A percentile compares a stretch with the other conserved stretches of the same genome.
These are phyloP conservation scores for Proliferodiscus dingleyae DNA, from an alignment of 2,329 filamentous ascomycete species.

Conservation along the genomic window DNA sequence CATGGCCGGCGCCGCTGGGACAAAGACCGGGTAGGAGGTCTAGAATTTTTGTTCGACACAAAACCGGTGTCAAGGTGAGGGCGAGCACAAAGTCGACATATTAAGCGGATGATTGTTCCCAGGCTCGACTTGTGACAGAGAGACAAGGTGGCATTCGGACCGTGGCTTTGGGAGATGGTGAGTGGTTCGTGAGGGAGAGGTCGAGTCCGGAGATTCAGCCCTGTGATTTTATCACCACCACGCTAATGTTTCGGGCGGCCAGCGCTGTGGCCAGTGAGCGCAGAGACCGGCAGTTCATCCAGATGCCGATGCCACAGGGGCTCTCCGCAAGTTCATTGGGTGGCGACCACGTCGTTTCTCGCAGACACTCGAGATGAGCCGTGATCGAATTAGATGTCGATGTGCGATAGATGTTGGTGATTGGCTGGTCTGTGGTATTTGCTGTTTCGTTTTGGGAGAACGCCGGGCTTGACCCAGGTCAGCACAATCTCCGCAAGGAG, in stretches of 20 bases:
- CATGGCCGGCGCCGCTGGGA: background rate
- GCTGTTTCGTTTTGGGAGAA: too few species aligned
- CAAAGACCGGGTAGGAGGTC: background rate
- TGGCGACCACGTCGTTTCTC: too few species aligned
- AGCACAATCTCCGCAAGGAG: too few species aligned
- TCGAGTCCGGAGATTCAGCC: background rate
- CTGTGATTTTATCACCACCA: constrained; percentile 3
- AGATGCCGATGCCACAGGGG: background rate
- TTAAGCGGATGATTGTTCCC: background rate
- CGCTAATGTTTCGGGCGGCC: constrained; percentile 3
- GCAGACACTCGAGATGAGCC: too few species aligned
- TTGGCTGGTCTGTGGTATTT: too few species aligned
- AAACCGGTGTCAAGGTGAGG: background rate
- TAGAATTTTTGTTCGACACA: background rate
- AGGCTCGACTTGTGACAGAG: constrained; percentile 2
- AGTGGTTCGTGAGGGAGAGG: constrained; percentile 1
- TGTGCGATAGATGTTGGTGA: too few species aligned
- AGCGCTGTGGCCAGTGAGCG: background rate
- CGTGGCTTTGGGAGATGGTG: background rate
- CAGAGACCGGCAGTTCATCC: background rate
- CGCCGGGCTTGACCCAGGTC: too few species aligned
- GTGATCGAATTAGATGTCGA: too few species aligned
- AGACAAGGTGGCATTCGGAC: background rate
- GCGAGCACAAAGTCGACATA: background rate
- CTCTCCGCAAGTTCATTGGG: background rate